phyloP scores from a whole-genome alignment of 2,329 filamentous ascomycete species.

The Didymosphaeria variabile region DNA sequence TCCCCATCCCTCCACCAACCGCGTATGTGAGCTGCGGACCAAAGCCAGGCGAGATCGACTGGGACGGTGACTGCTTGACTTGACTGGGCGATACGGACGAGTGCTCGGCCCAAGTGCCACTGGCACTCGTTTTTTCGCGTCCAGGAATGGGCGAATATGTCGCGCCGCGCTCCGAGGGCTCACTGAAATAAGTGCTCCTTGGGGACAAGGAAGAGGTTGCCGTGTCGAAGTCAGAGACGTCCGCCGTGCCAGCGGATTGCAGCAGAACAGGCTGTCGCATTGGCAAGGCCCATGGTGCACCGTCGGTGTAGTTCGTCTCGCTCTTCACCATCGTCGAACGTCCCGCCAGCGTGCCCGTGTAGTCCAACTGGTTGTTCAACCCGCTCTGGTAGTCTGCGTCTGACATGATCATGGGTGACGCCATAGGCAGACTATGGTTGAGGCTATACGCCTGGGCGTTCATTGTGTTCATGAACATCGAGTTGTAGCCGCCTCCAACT shows the following conservation, averaged over 20 bases:
- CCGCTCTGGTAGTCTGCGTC: slow-evolving; percentile 17
- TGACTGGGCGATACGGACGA: not conserved
- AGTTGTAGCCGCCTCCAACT: not conserved
- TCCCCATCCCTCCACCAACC: not conserved
- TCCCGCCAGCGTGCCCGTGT: slow-evolving; percentile 12
- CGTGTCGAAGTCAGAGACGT: slow-evolving; percentile 22
- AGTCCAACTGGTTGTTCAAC: slow-evolving; percentile 19
- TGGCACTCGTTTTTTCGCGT: slow-evolving; percentile 16
- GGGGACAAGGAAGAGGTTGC: slow-evolving; percentile 29
- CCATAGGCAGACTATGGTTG: slow-evolving; percentile 11
- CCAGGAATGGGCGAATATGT: slow-evolving; percentile 20
- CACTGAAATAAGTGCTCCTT: slow-evolving; percentile 29
- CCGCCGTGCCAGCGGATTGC: slow-evolving; percentile 5
- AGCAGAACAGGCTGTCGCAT: slow-evolving; percentile 6
- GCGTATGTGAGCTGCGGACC: not conserved
- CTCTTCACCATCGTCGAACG: slow-evolving; percentile 20
- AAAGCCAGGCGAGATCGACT: not conserved
- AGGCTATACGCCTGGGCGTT: slow-evolving; percentile 12
- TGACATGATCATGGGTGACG: slow-evolving; percentile 20
- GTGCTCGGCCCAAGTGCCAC: slow-evolving; percentile 15
- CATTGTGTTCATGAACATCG: slow-evolving; percentile 10
- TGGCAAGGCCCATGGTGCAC: slow-evolving; percentile 12
- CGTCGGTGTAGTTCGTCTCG: slow-evolving; percentile 8
- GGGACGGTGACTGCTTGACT: slow-evolving; percentile 6
- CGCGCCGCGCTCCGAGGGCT: slow-evolving; percentile 14